Conservation (phyloP, 441 rosid genomes). For the Syzygium syzygioides region DNA sequence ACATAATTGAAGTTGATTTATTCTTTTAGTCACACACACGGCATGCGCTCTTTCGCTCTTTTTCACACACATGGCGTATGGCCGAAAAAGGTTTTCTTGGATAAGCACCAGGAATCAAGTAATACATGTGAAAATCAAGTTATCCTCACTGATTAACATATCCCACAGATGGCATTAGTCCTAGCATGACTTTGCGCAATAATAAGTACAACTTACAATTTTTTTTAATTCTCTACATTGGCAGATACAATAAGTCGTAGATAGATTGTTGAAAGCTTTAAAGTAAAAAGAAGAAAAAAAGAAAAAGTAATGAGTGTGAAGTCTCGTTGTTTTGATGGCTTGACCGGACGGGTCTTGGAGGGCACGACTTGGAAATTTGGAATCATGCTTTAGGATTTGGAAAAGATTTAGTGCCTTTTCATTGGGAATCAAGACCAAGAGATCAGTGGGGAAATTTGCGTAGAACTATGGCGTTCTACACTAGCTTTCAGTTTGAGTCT, state of each 20-base stretch:
- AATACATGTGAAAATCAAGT: too few species aligned
- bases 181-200: background rate
- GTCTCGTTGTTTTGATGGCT: background rate
- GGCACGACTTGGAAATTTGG: background rate
- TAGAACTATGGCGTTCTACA: too few species aligned
- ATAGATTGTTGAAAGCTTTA: background rate
- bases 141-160: background rate
- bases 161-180: background rate
- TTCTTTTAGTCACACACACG: too few species aligned
- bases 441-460: too few species aligned
- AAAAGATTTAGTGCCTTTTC: background rate
- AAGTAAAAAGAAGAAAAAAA: too few species aligned
- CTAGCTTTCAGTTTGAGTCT: too few species aligned
- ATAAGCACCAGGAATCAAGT: too few species aligned
- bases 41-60: too few species aligned
- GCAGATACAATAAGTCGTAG: background rate
- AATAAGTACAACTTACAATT: background rate
- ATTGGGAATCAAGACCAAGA: background rate
- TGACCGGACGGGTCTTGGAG: background rate
- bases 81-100: too few species aligned
- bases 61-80: too few species aligned
- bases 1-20: too few species aligned
- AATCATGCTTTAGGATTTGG: background rate
- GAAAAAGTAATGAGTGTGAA: background rate
- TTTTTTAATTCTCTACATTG: background rate